Conservation (phyloP, 176 grass and related monocot genomes). For the Avena sativa region DNA sequence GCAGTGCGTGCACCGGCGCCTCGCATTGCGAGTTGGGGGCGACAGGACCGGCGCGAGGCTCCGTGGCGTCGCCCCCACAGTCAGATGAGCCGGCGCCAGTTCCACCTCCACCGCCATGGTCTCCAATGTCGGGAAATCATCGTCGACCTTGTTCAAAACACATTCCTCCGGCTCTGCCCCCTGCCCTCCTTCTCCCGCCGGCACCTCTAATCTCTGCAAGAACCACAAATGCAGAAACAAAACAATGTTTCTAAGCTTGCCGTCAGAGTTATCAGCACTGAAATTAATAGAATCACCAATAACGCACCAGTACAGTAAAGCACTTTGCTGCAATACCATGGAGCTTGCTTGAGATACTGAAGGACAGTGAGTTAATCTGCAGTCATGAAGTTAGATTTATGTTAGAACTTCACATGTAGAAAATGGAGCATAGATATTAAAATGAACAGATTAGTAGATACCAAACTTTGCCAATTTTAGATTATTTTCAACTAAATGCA, state of each 20-base stretch:
- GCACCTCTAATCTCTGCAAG: slow-evolving; percentile 49
- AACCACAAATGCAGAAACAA: slow-evolving; percentile 28
- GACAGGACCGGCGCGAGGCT: too few relatives aligned
- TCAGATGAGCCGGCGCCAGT: too few relatives aligned
- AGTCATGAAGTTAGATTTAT: slow-evolving; percentile 44
- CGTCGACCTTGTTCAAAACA: background rate
- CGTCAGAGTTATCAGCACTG: slow-evolving; percentile 52
- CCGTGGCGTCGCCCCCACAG: too few relatives aligned
- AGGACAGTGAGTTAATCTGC: slow-evolving; percentile 69
- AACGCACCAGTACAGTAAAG: slow-evolving; percentile 35
- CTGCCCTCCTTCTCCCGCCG: slow-evolving; percentile 37
- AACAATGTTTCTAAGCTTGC: slow-evolving; percentile 44
- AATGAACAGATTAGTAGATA: background rate
- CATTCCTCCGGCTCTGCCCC: slow-evolving; percentile 20
- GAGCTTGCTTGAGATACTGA: slow-evolving; percentile 60
- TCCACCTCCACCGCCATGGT: background rate
- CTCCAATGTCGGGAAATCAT: background rate
- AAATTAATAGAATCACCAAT: slow-evolving; percentile 49
- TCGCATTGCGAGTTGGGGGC: too few relatives aligned
- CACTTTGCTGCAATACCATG: slow-evolving; percentile 52
- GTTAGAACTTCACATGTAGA: slow-evolving; percentile 16
- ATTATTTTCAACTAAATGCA: slow-evolving; percentile 9
- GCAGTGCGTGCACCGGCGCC: slow-evolving; percentile 82
- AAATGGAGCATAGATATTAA: background rate
- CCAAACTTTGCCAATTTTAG: slow-evolving; percentile 1